phyloP scores from a whole-genome alignment of 805 yeast genomes.

The Suhomyces pyralidae region DNA sequence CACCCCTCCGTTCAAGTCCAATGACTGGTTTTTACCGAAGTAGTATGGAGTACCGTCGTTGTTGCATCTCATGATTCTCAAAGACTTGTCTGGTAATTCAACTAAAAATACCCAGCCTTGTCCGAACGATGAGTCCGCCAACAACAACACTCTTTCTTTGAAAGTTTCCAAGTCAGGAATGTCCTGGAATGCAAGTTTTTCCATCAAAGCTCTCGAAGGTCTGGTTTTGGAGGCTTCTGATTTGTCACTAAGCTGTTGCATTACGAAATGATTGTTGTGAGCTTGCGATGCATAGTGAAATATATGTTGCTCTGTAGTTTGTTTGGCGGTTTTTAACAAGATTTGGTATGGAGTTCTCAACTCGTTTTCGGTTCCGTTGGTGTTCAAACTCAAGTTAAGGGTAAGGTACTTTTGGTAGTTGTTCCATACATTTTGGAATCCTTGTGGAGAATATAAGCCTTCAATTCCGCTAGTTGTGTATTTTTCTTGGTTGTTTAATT shows the following conservation, averaged over 20 bases:
- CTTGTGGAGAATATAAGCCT: constrained; percentile 63
- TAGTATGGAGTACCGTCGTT: constrained; percentile 79
- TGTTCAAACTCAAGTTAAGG: constrained; percentile 56
- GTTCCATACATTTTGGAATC: constrained; percentile 73
- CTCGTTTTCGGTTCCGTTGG: constrained; percentile 79
- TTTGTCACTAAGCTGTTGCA: constrained; percentile 54
- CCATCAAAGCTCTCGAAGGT: constrained; percentile 39
- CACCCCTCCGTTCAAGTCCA: constrained; percentile 75
- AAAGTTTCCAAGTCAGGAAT: constrained; percentile 46
- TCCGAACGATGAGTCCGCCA: constrained; percentile 54
- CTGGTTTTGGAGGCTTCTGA: constrained; percentile 29
- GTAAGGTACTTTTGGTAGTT: constrained; percentile 71
- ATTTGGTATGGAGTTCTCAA: constrained; percentile 72
- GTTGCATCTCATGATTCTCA: constrained; percentile 54
- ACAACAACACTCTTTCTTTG: constrained; percentile 45
- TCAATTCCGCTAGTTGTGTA: constrained; percentile 51
- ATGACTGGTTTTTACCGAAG: constrained; percentile 62
- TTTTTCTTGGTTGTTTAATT: constrained; percentile 38
- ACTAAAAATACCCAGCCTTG: constrained; percentile 77
- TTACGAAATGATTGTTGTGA: constrained; percentile 87
- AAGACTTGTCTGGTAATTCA: constrained; percentile 58
- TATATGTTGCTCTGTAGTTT: constrained; percentile 61
- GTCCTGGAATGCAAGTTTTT: constrained; percentile 34
- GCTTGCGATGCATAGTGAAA: constrained; percentile 89
- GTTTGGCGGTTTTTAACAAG: constrained; percentile 60